Evolutionary conservation across 2,329 filamentous ascomycete species (phyloP).

Genomic region (Aphanocladium album): DNA sequence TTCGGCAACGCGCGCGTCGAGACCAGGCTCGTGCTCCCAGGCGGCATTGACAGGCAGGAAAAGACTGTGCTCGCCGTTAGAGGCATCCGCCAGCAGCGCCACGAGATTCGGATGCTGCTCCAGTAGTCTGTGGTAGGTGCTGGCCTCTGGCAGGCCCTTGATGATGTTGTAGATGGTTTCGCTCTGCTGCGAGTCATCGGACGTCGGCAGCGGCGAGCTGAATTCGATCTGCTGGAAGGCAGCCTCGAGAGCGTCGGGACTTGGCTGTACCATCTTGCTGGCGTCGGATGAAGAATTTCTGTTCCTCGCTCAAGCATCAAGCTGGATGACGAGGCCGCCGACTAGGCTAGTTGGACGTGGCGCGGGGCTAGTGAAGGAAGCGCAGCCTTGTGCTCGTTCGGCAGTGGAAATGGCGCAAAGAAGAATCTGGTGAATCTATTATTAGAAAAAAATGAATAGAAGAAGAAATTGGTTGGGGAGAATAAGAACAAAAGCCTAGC

Average conservation of each 20-base stretch:
- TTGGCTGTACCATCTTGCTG: background rate
- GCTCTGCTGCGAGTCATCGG: background rate
- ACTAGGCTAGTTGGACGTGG: too few species aligned
- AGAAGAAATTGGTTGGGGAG: too few species aligned
- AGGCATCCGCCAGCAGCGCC: background rate
- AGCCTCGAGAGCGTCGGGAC: background rate
- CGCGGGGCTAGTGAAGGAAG: too few species aligned
- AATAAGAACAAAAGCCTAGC: too few species aligned
- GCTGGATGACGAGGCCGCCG: too few species aligned
- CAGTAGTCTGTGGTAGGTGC: background rate
- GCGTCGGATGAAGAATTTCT: too few species aligned
- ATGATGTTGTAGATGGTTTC: conserved; percentile 3
- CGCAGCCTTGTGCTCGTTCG: too few species aligned
- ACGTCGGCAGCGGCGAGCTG: background rate
- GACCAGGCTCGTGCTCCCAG: background rate
- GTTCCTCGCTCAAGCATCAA: too few species aligned
- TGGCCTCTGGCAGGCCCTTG: background rate
- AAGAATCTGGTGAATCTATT: too few species aligned
- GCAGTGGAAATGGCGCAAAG: too few species aligned
- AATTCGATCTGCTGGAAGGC: background rate
- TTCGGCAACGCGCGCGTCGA: background rate
- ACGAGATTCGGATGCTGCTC: background rate
- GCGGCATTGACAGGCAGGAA: background rate
- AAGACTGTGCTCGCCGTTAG: background rate
- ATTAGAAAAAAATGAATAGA: too few species aligned